Evolutionary conservation across 805 yeast genomes (phyloP).

Genomic region (Teunomyces kruisii): DNA sequence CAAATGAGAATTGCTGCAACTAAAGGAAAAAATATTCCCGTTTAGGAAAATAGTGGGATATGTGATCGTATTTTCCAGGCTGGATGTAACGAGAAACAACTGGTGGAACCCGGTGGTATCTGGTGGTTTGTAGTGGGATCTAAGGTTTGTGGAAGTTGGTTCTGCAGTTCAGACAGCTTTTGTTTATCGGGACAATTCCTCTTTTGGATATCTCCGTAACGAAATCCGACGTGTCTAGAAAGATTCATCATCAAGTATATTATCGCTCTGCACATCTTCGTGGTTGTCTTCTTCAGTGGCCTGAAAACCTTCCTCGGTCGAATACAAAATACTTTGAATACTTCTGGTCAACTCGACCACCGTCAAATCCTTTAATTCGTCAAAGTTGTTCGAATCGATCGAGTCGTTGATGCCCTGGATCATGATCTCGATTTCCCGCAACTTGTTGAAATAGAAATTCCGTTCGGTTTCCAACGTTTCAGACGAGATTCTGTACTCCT

Average conservation of each 20-base stretch:
- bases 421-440: conserved; percentile 83
- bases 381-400: conserved; percentile 31
- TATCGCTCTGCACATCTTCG: conserved; percentile 4
- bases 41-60: not conserved
- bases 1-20: conserved; percentile 1
- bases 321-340: conserved; percentile 73
- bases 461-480: conserved; percentile 78
- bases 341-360: conserved; percentile 41
- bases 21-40: not conserved
- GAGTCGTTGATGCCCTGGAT: conserved; percentile 52
- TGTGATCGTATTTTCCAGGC: not conserved
- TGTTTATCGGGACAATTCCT: too few species aligned
- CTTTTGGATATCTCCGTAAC: too few species aligned
- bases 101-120: too few species aligned
- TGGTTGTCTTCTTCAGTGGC: conserved; percentile 36
- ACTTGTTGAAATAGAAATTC: conserved; percentile 84
- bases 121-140: too few species aligned
- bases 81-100: not conserved
- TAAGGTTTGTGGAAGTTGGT: too few species aligned
- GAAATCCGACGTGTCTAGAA: too few species aligned
- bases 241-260: conserved; percentile 19
- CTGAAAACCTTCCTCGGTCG: conserved; percentile 83
- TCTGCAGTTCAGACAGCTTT: too few species aligned
- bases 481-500: conserved; percentile 57
- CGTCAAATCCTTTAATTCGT: conserved; percentile 33